Conservation (phyloP, 139 green algal species). For the Astrephomene gubernaculifera region DNA sequence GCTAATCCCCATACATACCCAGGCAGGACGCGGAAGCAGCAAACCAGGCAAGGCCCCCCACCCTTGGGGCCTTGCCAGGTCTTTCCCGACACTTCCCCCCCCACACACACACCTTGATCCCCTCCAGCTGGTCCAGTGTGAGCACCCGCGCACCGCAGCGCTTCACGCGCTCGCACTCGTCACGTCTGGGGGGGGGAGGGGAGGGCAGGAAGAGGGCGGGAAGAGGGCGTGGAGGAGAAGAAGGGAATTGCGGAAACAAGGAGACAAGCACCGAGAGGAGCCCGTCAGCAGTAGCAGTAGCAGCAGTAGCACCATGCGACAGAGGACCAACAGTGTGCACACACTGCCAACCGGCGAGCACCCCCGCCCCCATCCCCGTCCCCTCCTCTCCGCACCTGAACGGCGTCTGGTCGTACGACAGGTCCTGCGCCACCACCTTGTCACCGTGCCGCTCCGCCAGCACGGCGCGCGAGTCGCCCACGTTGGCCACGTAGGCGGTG, state of each 20-base stretch:
- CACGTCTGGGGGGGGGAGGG: conserved; percentile 65
- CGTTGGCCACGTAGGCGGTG: conserved; percentile 88
- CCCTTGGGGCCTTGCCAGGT: background rate
- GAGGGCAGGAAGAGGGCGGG: background rate
- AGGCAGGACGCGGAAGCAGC: background rate
- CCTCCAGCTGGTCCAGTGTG: conserved; percentile 94
- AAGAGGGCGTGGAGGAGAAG: background rate
- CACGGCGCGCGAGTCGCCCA: conserved; percentile 93
- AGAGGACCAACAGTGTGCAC: too few species aligned
- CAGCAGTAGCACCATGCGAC: too few species aligned
- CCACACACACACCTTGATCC: conserved; percentile 66
- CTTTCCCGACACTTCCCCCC: too few species aligned
- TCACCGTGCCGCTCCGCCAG: conserved; percentile 75
- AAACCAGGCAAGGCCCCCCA: background rate
- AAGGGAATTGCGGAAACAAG: background rate
- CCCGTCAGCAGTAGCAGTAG: too few species aligned
- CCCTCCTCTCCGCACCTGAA: conserved; percentile 12
- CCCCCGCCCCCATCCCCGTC: background rate
- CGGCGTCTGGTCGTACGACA: conserved; percentile 91
- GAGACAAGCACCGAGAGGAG: too few species aligned
- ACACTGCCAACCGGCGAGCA: background rate
- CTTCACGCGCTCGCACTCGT: conserved; percentile 92
- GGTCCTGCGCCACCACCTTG: conserved; percentile 61
- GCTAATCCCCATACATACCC: too few species aligned
- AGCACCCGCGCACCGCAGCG: conserved; percentile 87